Base-by-base conservation (phyloP, 768 basidiomycete species). In the Leccinum barrowsii region DNA sequence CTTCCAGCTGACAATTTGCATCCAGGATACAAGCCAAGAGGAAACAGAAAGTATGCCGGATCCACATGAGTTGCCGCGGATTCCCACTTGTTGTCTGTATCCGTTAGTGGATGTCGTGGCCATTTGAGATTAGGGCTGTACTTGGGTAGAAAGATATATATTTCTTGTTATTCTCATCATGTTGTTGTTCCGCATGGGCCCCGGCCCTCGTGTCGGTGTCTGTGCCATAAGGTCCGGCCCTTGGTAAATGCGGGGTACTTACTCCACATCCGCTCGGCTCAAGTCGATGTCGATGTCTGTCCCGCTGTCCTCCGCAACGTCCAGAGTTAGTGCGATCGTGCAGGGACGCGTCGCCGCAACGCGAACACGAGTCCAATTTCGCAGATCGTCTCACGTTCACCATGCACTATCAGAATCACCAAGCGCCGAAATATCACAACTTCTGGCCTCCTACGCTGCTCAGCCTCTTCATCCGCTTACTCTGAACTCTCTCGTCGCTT, bases 401-500 rank as follows among this genome's bases (percentile, higher is more conserved):
- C 73, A 75, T 52, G 77, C 79, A 2, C 84, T 44, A 1, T 5
- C 82, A 11, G 76, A 77, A 47, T 80, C 82, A 3, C 73, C 78
- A 15, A 79, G 81, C 26, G 71, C 76, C 8, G 80, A 88, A 63
- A 72, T 86, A 34, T 78, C 82, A 7, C 77, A 82, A 32, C 77
- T 92, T 22, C 74, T 92, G 24, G 79, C 84, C 26, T 78, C 82
- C 60, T 87, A 85, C 55, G 83, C 84, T 21, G 77, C 81, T 46
- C 82, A 87, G 55, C 76, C 82, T 40, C 83, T 85, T n/a, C 80
- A 81, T 15, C 85, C 89, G 12, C 76, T 93, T 50, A 87, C 88
- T 44, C 82, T 94, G 7, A 82, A 83, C 21, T 83, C 85, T 4
- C 77, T 94, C 5, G 77, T 94, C 12, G 87, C 90, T 15, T 88